Base-by-base conservation (phyloP, 768 basidiomycete genomes). In the Boletus edulis region DNA sequence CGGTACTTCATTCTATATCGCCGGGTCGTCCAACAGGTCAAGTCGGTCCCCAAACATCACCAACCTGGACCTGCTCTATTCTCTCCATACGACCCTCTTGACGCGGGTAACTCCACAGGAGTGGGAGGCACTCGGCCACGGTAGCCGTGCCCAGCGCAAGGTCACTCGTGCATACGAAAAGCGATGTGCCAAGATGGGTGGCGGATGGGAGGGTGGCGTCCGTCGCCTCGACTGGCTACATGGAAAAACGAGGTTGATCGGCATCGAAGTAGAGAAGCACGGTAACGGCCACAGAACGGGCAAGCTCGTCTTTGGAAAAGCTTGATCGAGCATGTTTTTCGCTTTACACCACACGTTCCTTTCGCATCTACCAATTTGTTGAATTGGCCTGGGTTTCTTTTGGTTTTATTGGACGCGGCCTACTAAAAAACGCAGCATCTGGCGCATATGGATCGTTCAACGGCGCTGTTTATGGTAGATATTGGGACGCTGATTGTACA, bases 191-290 rank as follows among this genome's bases (percentile, higher is more conserved):
- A 76, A 74, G 59, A 76, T 80, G 84, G 84, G 84, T 27, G 85
- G 81, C 2, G 84, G 83, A 13, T 86, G 84, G 85, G 83, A 85
- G 27, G 76, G 77, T 18, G 86, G 86, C n/a, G 82, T 89, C 29
- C 77, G 84, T 44, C 72, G 86, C 47, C 67, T 87, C 14, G 86
- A 88, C 70, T 87, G 82, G 78, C 73, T 88, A 43, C 81, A 81
- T 18, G 76, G 79, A 32, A 86, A 83, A 63, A 84, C 81, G 32
- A 71, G 75, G 44, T 65, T 88, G 37, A 73, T 83, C 32, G 86
- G 86, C 24, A 75, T 88, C 56, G 84, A 86, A 62, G 76, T 84
- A 55, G 77, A 79, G 62, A 82, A 78, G 57, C 70, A 73, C 45
- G 62, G 67, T 9, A 66, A 71, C 29, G 68, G 67, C n/a, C 66